Evolutionary conservation across 805 yeast genomes (phyloP), one percentile per base, ranked within the genome.

Genomic region (Spathaspora boniae): DNA sequence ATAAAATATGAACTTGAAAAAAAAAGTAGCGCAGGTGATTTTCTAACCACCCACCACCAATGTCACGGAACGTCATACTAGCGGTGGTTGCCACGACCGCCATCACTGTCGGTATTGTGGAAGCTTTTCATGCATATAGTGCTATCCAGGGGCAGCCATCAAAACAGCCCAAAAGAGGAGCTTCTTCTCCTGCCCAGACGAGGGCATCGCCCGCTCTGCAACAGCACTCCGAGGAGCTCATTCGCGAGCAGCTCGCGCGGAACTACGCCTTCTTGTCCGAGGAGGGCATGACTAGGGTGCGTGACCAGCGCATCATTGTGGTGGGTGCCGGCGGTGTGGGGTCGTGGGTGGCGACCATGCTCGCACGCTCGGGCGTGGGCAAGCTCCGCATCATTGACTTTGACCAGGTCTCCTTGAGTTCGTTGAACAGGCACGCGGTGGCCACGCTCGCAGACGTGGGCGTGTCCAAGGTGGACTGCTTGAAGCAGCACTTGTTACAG

Each of bases 281-380:
- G 34, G 84, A 81, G 15, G 98, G 96, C 1, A 80, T 88, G 76
- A 58, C 62, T 14, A 77, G 76, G 40, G 75, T 93, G 12, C 77
- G 96, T 36, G 60, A 70, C 9, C 82, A 86, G 51, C 72, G 76
- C 37, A 74, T 89, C 2, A 84, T 87, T 2, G 84, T 91, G 11
- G 80, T 78, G 20, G 98, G 99, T 20, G 93, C 91, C 12, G 99
- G 99, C 40, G 99, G 99, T 40, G 99, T 93, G 26, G 99, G 99
- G 2, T 89, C 97, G 0, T 89, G 96, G 91, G 95, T 82, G 16
- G 81, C 84, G 9, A 82, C 95, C 8, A 86, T 94, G 84, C 70
- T 93, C 38, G 83, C 85, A 2, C 78, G 99, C 50, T 85, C 95
- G 12, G 99, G 99, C 11, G 81, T 89, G 26, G 81, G 83, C 15